A percentile compares a stretch with the other conserved stretches of the same genome.
These are phyloP conservation scores for Cercophora samala DNA, from an alignment of 495 filamentous ascomycete genomes.

Conservation along the genomic window DNA sequence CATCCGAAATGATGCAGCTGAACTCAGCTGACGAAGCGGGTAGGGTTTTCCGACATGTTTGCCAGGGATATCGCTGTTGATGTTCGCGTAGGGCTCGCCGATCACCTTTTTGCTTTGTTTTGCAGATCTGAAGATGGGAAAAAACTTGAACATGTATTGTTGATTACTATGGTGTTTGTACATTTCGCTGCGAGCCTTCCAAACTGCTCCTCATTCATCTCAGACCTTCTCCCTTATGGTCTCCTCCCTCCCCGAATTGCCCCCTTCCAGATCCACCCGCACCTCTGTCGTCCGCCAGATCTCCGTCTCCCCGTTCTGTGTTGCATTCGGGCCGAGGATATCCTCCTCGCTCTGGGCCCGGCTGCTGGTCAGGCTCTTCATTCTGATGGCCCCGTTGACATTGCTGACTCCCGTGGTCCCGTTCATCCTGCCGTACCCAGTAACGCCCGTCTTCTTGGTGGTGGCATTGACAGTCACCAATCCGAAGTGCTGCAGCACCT, in stretches of 20 bases:
- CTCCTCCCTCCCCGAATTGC: not conserved
- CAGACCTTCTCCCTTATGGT: not conserved
- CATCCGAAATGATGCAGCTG: no score
- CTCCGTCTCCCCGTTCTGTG: not conserved
- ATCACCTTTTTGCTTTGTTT: no score
- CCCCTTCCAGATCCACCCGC: constrained; percentile 13
- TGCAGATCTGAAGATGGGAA: not conserved
- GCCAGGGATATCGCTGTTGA: no score
- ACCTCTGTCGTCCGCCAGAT: constrained; percentile 25
- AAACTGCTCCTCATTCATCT: not conserved
- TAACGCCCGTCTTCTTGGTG: constrained; percentile 5
- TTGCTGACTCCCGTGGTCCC: not conserved
- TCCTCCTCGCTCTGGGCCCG: constrained; percentile 22
- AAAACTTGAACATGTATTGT: not conserved
- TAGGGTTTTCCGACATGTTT: no score
- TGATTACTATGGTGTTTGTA: not conserved
- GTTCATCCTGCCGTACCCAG: constrained; percentile 9
- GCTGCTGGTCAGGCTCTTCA: constrained; percentile 20
- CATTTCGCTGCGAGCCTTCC: not conserved
- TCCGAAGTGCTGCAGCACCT: constrained; percentile 14
- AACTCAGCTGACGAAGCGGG: no score
- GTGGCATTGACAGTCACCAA: constrained; percentile 4
- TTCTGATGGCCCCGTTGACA: constrained; percentile 11
- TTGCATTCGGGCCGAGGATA: constrained; percentile 1
- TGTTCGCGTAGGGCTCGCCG: no score